Evolutionary conservation across 352 stramenopile species (phyloP).

Genomic region (Globisporangium paddicum): DNA sequence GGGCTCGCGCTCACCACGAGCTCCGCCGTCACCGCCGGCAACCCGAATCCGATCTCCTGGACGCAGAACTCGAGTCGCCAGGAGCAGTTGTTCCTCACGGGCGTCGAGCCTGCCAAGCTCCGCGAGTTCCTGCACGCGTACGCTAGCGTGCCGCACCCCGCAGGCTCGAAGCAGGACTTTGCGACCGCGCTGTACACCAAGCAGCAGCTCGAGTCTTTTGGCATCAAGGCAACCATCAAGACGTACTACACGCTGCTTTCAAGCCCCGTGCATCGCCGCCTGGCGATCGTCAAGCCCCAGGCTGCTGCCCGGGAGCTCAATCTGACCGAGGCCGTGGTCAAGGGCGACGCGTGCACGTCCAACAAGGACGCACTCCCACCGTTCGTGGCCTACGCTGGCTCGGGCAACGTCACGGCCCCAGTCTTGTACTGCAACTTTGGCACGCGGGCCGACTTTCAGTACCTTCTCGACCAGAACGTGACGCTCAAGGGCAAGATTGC

Average conservation of each 20-base stretch:
- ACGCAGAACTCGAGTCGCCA: no score
- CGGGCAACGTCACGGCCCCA: conserved; percentile 58
- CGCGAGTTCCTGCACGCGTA: conserved; percentile 13
- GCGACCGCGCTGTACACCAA: conserved; percentile 41
- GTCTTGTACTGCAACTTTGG: conserved; percentile 90
- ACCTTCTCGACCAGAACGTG: conserved; percentile 60
- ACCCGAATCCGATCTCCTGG: no score
- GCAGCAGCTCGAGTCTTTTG: conserved; percentile 25
- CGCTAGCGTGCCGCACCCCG: background rate
- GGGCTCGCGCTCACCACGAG: no score
- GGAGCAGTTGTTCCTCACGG: conserved; percentile 32
- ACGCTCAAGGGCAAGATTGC: conserved; percentile 79
- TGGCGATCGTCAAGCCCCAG: conserved; percentile 40
- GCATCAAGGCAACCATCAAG: conserved; percentile 22
- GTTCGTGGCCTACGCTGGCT: conserved; percentile 80
- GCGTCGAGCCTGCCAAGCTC: conserved; percentile 21
- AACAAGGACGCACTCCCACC: conserved; percentile 44
- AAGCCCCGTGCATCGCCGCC: conserved; percentile 36
- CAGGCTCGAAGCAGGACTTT: conserved; percentile 23
- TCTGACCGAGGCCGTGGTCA: conserved; percentile 52
- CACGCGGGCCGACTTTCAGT: conserved; percentile 72
- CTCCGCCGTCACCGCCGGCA: no score
- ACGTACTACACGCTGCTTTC: conserved; percentile 54
- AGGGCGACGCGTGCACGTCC: conserved; percentile 62
- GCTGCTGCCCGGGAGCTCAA: conserved; percentile 29